These are phyloP conservation scores for Fagopyrum tataricum DNA, from an alignment of 148 eudicot species.

Conservation along the genomic window DNA sequence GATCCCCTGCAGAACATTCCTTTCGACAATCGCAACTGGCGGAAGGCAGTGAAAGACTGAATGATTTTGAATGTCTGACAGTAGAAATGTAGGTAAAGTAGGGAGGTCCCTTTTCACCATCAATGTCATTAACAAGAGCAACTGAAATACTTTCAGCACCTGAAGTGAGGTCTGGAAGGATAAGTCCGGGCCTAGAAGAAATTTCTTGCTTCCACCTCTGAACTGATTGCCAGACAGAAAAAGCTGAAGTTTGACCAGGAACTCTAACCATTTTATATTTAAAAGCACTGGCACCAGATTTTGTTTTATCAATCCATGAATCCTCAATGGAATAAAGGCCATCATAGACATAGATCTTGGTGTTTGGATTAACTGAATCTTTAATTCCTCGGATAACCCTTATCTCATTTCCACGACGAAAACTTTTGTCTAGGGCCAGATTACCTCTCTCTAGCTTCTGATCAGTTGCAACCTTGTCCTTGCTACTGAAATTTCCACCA, in stretches of 20 bases:
- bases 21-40: slow-evolving; percentile 50
- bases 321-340: slow-evolving; percentile 76
- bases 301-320: slow-evolving; percentile 75
- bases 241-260: slow-evolving; percentile 74
- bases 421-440: slow-evolving; percentile 79
- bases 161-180: slow-evolving; percentile 80
- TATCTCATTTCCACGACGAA: slow-evolving; percentile 62
- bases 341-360: slow-evolving; percentile 73
- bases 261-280: slow-evolving; percentile 72
- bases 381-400: slow-evolving; percentile 78
- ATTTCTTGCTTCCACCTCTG: slow-evolving; percentile 74
- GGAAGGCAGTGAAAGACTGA: slow-evolving; percentile 35
- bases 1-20: slow-evolving; percentile 73
- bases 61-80: slow-evolving; percentile 49
- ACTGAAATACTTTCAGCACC: slow-evolving; percentile 69
- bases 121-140: slow-evolving; percentile 78
- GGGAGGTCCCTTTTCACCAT: slow-evolving; percentile 79
- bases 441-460: slow-evolving; percentile 94
- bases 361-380: slow-evolving; percentile 29
- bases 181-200: slow-evolving; percentile 53
- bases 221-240: slow-evolving; percentile 68
- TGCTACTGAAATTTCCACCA: slow-evolving; percentile 60
- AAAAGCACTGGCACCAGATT: slow-evolving; percentile 64
- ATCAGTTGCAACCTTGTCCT: slow-evolving; percentile 52
- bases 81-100: slow-evolving; percentile 59